Evolutionary conservation across 495 filamentous ascomycete species (phyloP).

Genomic region (Echria macrotheca): DNA sequence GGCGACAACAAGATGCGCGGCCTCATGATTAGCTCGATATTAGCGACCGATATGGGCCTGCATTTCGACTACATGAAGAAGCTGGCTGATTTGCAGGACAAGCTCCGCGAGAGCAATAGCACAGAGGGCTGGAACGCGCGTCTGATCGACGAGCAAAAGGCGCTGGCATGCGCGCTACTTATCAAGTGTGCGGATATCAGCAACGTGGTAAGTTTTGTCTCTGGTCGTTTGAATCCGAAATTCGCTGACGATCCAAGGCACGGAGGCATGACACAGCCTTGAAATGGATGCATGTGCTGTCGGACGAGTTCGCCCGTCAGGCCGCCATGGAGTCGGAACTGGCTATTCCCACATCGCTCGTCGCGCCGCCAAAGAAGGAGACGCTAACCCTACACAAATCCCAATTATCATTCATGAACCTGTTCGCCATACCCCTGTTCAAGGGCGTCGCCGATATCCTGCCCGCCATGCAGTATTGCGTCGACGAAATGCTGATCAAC

Average conservation of each 20-base stretch:
- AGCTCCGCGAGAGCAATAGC: slow-evolving; percentile 56
- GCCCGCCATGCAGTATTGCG: slow-evolving; percentile 74
- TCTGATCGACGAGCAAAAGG: slow-evolving; percentile 62
- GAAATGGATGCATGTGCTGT: slow-evolving; percentile 83
- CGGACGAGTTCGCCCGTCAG: slow-evolving; percentile 91
- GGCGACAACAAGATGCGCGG: slow-evolving; percentile 69
- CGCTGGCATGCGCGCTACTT: slow-evolving; percentile 75
- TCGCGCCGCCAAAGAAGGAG: slow-evolving; percentile 78
- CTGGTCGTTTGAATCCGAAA: slow-evolving; percentile 4
- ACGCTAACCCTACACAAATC: slow-evolving; percentile 77
- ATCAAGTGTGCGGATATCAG: slow-evolving; percentile 99
- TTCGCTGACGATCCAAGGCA: slow-evolving; percentile 48
- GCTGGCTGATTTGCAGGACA: slow-evolving; percentile 69
- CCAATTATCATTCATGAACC: slow-evolving; percentile 92
- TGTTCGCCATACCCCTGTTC: slow-evolving; percentile 90
- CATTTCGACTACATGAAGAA: slow-evolving; percentile 95
- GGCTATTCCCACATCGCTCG: slow-evolving; percentile 76
- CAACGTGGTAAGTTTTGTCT: slow-evolving; percentile 72
- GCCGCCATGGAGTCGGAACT: slow-evolving; percentile 86
- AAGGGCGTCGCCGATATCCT: slow-evolving; percentile 77
- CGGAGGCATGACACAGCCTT: slow-evolving; percentile 75
- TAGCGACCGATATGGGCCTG: slow-evolving; percentile 94
- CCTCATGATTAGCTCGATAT: slow-evolving; percentile 89
- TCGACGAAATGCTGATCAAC: slow-evolving; percentile 73
- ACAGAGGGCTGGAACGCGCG: slow-evolving; percentile 69